Percentiles rank a stretch among this genome's conserved stretches.
Evolutionary conservation across 1,284 basidiomycete species (phyloP).

Genomic region (Hortiboletus rubellus): DNA sequence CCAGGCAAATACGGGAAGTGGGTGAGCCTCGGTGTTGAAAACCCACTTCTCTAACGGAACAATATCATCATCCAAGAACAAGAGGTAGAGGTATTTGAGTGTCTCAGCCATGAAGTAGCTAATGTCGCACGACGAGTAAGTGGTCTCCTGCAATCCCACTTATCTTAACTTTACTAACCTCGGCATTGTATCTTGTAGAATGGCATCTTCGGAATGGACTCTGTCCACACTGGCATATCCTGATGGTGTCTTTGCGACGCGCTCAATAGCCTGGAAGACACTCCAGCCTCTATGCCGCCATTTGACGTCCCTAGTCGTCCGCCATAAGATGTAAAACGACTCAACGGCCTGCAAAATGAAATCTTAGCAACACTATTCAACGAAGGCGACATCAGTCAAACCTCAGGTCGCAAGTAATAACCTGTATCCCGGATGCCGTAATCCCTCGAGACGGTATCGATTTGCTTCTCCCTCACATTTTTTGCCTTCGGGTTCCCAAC

Average conservation of each 20-base stretch:
- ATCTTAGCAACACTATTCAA: not conserved
- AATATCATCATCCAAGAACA: slow-evolving; percentile 57
- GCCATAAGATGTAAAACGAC: slow-evolving; percentile 69
- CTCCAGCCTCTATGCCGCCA: slow-evolving; percentile 80
- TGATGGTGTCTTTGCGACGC: slow-evolving; percentile 49
- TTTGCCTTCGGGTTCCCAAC: slow-evolving; percentile 24
- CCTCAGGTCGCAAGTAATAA: slow-evolving; percentile 68
- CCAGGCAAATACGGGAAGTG: slow-evolving; percentile 75
- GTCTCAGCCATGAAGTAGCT: slow-evolving; percentile 77
- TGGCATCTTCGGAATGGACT: slow-evolving; percentile 43
- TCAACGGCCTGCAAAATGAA: slow-evolving; percentile 55
- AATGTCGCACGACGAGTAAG: not conserved
- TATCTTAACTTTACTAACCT: slow-evolving; percentile 45
- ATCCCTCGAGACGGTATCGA: slow-evolving; percentile 38
- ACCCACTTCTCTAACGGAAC: slow-evolving; percentile 74
- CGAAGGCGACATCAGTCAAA: slow-evolving; percentile 27
- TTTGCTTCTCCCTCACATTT: slow-evolving; percentile 24
- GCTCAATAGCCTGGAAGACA: slow-evolving; percentile 72
- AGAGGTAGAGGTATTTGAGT: slow-evolving; percentile 66
- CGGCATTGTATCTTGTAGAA: slow-evolving; percentile 59
- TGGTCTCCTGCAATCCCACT: not conserved
- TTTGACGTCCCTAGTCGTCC: slow-evolving; percentile 61
- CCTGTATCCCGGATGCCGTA: slow-evolving; percentile 40
- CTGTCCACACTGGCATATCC: slow-evolving; percentile 60
- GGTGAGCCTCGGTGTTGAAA: slow-evolving; percentile 85